Conservation (phyloP, 1,284 basidiomycete species). For the Malassezia slooffiae region DNA sequence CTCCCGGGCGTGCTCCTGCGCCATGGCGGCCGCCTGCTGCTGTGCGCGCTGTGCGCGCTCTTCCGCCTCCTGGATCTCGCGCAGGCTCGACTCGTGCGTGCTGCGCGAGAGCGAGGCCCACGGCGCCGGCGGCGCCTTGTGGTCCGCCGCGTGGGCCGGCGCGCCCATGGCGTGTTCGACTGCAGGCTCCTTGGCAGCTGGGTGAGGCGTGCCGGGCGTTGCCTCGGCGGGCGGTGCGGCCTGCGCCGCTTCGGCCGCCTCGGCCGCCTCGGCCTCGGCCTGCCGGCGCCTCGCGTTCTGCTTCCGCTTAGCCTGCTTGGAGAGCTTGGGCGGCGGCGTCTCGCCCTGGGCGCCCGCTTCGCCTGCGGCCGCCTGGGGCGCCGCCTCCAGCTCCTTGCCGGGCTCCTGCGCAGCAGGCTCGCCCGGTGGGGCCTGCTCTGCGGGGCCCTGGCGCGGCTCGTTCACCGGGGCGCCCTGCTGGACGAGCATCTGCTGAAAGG, state of each 20-base stretch:
- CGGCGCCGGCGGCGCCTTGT: conserved; percentile 14
- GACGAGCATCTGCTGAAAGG: no score
- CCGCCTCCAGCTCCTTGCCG: no score
- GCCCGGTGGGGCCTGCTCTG: no score
- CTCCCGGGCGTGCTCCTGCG: conserved; percentile 17
- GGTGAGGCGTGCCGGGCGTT: background rate
- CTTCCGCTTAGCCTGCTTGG: conserved; percentile 19
- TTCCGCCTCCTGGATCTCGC: conserved; percentile 93
- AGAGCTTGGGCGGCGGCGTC: conserved; percentile 11
- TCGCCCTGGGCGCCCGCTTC: no score
- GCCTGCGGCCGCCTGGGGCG: no score
- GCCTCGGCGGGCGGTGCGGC: background rate
- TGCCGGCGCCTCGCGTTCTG: background rate
- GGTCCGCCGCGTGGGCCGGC: background rate
- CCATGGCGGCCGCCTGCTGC: conserved; percentile 50
- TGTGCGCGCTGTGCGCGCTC: conserved; percentile 63
- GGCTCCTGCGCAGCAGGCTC: no score
- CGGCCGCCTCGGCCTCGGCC: background rate
- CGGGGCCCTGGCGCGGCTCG: no score
- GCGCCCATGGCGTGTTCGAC: background rate
- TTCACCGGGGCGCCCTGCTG: no score
- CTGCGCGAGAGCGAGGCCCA: conserved; percentile 19
- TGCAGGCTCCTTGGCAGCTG: background rate
- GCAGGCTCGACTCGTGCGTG: conserved; percentile 53
- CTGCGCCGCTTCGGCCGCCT: background rate